Percentiles rank a stretch among this genome's conserved stretches.
Evolutionary conservation across 352 stramenopile species (phyloP).

Genomic region (Detonula confervacea): DNA sequence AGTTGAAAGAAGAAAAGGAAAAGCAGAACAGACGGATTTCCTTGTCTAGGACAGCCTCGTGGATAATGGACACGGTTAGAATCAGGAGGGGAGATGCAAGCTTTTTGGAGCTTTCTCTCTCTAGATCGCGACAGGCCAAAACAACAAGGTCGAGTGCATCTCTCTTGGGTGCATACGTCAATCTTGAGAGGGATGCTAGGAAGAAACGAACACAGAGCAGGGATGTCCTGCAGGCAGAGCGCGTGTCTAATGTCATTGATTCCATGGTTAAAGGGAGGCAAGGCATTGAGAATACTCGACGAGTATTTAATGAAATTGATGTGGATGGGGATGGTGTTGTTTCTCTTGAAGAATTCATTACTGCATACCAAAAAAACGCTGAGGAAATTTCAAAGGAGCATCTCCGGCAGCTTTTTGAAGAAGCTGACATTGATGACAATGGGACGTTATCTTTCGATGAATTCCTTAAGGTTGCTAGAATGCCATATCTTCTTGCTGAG

Average conservation of each 20-base stretch:
- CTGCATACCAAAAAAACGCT: slow-evolving; percentile 49
- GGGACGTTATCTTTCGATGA: slow-evolving; percentile 57
- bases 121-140: not conserved
- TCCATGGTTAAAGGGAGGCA: too few relatives aligned
- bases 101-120: not conserved
- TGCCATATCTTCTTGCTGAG: slow-evolving; percentile 43
- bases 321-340: slow-evolving; percentile 60
- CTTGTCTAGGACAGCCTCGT: not conserved
- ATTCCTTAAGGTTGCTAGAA: slow-evolving; percentile 53
- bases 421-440: slow-evolving; percentile 55
- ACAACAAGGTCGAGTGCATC: not conserved
- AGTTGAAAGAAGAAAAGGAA: too few relatives aligned
- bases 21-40: not conserved
- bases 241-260: too few relatives aligned
- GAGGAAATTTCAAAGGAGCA: slow-evolving; percentile 40
- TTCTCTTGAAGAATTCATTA: slow-evolving; percentile 66
- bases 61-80: not conserved
- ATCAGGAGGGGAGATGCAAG: not conserved
- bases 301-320: slow-evolving; percentile 74
- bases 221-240: too few relatives aligned
- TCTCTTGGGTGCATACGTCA: not conserved
- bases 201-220: not conserved
- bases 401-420: slow-evolving; percentile 59
- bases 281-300: too few relatives aligned
- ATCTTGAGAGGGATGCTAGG: not conserved